These are phyloP conservation scores for Schwanniomyces pseudopolymorphus DNA, from an alignment of 805 yeast genomes.

Conservation along the genomic window DNA sequence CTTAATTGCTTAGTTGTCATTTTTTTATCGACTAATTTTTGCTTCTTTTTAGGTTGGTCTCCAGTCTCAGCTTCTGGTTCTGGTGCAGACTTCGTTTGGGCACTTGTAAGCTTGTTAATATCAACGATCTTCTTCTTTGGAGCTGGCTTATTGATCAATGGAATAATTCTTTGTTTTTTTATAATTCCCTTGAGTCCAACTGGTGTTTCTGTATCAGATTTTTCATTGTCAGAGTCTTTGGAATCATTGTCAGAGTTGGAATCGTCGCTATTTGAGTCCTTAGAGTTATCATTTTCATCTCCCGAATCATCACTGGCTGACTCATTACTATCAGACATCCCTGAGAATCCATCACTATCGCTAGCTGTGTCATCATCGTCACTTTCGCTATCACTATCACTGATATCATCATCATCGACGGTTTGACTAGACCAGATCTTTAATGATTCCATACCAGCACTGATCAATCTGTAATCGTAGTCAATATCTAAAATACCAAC, in stretches of 20 bases:
- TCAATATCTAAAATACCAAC: slow-evolving; percentile 78
- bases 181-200: slow-evolving; percentile 5
- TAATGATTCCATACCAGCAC: slow-evolving; percentile 80
- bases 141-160: slow-evolving; percentile 6
- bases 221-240: slow-evolving; percentile 10
- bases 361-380: slow-evolving; percentile 12
- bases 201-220: slow-evolving; percentile 7
- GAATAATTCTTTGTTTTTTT: slow-evolving; percentile 12
- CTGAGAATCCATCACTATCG: slow-evolving; percentile 3
- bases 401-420: slow-evolving; percentile 12
- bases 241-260: neutral
- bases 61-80: slow-evolving; percentile 14
- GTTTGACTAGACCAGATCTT: slow-evolving; percentile 66
- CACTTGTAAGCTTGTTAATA: slow-evolving; percentile 14
- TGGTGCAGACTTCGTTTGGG: slow-evolving; percentile 3
- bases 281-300: slow-evolving; percentile 6
- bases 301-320: slow-evolving; percentile 4
- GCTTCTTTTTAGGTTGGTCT: slow-evolving; percentile 27
- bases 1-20: slow-evolving; percentile 45
- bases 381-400: slow-evolving; percentile 21
- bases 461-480: slow-evolving; percentile 70
- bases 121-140: slow-evolving; percentile 19
- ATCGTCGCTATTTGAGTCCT: slow-evolving; percentile 3
- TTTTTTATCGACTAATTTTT: slow-evolving; percentile 29
- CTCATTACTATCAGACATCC: slow-evolving; percentile 7